phyloP scores from a whole-genome alignment of 148 eudicot genomes.

The Beta vulgaris region DNA sequence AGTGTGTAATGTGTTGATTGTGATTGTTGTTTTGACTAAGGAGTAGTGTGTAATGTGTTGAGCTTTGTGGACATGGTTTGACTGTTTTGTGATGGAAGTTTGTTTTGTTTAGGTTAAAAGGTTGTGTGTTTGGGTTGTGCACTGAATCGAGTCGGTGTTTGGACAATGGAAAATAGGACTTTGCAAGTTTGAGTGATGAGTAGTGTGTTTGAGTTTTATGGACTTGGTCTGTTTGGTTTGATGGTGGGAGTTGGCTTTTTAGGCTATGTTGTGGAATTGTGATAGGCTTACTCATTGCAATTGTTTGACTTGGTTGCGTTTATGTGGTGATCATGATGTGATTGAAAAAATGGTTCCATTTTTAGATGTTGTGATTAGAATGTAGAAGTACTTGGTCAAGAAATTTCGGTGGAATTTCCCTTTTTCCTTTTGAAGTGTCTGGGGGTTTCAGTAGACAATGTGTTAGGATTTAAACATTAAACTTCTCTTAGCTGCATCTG shows the following conservation, averaged over 20 bases:
- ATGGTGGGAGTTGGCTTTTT: not conserved
- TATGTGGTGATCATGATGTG: not conserved
- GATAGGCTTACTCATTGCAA: not conserved
- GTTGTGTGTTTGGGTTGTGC: not conserved
- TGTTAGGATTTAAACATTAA: no score
- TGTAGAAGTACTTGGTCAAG: no score
- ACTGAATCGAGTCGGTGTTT: not conserved
- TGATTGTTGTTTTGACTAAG: not conserved
- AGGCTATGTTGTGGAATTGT: not conserved
- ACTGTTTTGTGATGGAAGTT: not conserved
- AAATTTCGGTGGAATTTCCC: no score
- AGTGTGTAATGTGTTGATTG: not conserved
- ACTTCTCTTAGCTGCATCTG: no score
- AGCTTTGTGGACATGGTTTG: slow-evolving; percentile 5
- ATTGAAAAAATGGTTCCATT: not conserved
- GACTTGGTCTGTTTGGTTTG: not conserved
- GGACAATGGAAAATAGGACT: not conserved
- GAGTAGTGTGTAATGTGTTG: not conserved
- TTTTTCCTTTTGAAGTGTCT: no score
- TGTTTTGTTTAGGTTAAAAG: no score
- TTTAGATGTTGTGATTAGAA: not conserved
- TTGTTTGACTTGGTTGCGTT: slow-evolving; percentile 2
- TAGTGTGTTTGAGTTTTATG: not conserved
- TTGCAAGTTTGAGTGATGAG: not conserved
- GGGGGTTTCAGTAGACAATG: no score